phyloP scores from a whole-genome alignment of 768 basidiomycete genomes.

The Phanerodontia chrysosporium region DNA sequence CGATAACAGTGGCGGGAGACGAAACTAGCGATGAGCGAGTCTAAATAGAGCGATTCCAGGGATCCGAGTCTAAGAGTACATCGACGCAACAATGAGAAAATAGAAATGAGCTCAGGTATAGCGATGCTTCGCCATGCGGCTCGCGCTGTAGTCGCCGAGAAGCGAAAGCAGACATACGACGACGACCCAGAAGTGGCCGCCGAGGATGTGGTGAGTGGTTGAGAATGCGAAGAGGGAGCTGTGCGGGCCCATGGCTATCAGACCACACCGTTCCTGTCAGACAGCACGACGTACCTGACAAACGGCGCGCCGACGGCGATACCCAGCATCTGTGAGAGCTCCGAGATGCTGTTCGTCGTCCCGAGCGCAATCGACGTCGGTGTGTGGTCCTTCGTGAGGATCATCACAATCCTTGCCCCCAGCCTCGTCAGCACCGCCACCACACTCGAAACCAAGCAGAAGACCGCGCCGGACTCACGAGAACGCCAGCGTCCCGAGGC shows the following conservation, averaged over 20 bases:
- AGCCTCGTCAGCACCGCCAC: background rate
- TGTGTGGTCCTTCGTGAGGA: slow-evolving; percentile 27
- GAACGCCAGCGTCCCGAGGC: slow-evolving; percentile 46
- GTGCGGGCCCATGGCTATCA: background rate
- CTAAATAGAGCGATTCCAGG: too few relatives aligned
- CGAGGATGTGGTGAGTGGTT: slow-evolving; percentile 14
- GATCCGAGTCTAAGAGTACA: too few relatives aligned
- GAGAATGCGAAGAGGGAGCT: slow-evolving; percentile 27
- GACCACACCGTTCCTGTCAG: background rate
- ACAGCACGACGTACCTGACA: slow-evolving; percentile 14
- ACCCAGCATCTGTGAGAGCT: slow-evolving; percentile 28
- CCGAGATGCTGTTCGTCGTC: slow-evolving; percentile 29
- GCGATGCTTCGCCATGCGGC: slow-evolving; percentile 18
- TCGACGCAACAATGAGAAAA: too few relatives aligned
- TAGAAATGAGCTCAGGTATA: background rate
- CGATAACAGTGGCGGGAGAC: too few relatives aligned
- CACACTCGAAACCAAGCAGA: background rate
- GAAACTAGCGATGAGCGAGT: too few relatives aligned
- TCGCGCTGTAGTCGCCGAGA: slow-evolving; percentile 15
- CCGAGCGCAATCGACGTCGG: slow-evolving; percentile 25
- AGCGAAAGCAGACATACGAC: slow-evolving; percentile 17
- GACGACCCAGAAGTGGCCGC: slow-evolving; percentile 25
- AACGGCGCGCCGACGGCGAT: slow-evolving; percentile 25
- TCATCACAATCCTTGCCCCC: slow-evolving; percentile 26
- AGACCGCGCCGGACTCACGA: slow-evolving; percentile 50